These are phyloP conservation scores for Globisporangium acanthophoron DNA, from an alignment of 352 stramenopile genomes.

Conservation along the genomic window DNA sequence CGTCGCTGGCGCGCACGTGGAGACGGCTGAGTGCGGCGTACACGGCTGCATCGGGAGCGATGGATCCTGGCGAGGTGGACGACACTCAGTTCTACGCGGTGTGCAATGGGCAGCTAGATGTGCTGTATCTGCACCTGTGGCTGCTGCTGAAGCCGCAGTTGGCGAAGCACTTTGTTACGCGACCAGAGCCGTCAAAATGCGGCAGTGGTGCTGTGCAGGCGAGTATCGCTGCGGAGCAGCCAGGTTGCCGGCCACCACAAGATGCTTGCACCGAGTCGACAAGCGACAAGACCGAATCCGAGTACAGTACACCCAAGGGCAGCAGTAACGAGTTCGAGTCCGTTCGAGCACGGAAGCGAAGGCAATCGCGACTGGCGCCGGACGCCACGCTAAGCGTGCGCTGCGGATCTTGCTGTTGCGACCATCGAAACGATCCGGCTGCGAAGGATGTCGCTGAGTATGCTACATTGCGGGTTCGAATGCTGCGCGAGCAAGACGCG, in stretches of 20 bases:
- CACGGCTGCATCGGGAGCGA: not conserved
- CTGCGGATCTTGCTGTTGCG: not conserved
- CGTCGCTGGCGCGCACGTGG: conserved; percentile 1
- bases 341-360: too few species aligned
- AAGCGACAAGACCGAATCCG: not conserved
- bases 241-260: too few species aligned
- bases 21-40: conserved; percentile 1
- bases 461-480: not conserved
- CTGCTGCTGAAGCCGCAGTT: conserved; percentile 7
- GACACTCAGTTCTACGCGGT: conserved; percentile 4
- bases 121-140: conserved; percentile 13
- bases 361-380: too few species aligned
- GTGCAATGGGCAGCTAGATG: conserved; percentile 4
- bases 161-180: conserved; percentile 1
- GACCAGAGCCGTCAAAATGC: not conserved
- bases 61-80: not conserved
- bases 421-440: not conserved
- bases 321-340: not conserved
- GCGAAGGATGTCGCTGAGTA: not conserved
- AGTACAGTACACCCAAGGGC: not conserved
- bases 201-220: too few species aligned
- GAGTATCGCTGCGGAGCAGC: too few species aligned
- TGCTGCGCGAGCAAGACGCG: conserved; percentile 1
- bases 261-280: not conserved
- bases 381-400: too few species aligned